Evolutionary conservation across 2,329 filamentous ascomycete genomes (phyloP).

Genomic region (Eutypella sp.): DNA sequence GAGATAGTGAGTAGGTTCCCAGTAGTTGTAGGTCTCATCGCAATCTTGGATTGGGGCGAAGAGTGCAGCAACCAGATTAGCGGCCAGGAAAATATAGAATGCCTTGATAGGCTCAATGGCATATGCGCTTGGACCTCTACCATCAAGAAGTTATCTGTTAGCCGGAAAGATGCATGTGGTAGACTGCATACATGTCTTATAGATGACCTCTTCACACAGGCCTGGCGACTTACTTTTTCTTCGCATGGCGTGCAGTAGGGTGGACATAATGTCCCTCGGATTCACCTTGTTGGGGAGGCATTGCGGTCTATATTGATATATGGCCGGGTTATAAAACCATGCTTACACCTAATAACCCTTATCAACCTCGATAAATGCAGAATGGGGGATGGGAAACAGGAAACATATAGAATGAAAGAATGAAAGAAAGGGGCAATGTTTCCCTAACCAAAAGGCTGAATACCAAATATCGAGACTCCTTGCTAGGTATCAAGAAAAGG

Average conservation of each 20-base stretch:
- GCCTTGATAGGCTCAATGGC: conserved; percentile 67
- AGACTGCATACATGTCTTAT: no score
- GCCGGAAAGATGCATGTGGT: conserved; percentile 1
- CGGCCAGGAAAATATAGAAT: conserved; percentile 74
- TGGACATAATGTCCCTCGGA: conserved; percentile 20
- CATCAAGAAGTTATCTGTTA: conserved; percentile 4
- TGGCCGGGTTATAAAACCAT: neutral
- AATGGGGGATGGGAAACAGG: no score
- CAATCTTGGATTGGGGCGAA: conserved; percentile 95
- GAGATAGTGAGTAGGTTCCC: conserved; percentile 94
- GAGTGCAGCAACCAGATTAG: conserved; percentile 70
- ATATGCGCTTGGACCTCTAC: conserved; percentile 49
- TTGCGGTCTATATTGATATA: conserved; percentile 4
- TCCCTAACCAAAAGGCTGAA: no score
- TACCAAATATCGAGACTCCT: no score
- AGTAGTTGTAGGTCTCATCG: conserved; percentile 99
- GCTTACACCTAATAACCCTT: no score
- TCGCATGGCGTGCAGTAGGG: conserved; percentile 25
- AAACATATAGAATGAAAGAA: no score
- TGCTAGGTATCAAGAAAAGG: no score
- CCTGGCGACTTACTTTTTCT: conserved; percentile 23
- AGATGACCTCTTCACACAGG: neutral
- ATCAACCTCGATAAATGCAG: no score
- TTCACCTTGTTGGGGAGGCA: conserved; percentile 16
- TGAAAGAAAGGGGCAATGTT: no score